Evolutionary conservation across 164 flowering plant genomes (phyloP), one percentile per base, ranked within the genome.

Genomic region (Hamamelis virginiana): DNA sequence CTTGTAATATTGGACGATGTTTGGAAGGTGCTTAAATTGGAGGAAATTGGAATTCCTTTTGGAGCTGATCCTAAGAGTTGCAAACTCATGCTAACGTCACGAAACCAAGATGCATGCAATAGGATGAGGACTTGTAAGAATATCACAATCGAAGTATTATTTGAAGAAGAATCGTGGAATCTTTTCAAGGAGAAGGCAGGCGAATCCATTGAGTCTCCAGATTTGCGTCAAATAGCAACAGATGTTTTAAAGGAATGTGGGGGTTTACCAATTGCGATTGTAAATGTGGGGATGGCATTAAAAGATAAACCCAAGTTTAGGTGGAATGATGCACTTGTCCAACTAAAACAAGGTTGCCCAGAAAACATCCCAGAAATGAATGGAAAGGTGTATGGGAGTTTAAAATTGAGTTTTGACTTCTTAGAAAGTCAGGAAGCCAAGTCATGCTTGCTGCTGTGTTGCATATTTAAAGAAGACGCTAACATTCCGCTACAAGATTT

Each of bases 1-100:
- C 57, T 68, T 3, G 9, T 68, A 19, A 68, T 68, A 18, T 59
- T 68, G 27, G 71, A 68, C 59, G 64, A 68, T 59, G 64, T 59
- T 59, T 68, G 59, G 64, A 1, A 1, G 9, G 5, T 8, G 41
- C 41, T 57, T 18, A 26, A 68, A 1, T 27, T 68, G 26, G 25
- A 18, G 4, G 21, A 15, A 5, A 11, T 68, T 4, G 71, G 71
- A 1, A 58, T 68, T 59, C 71, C 71, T 26, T 59, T 4, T 27
- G 64, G 64, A 11, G 45, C 23, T 43, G 27, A 23, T 16, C 56
- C 27, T 13, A 56, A 23, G 13, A 52, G 69, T 4, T 58, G 56
- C n/a, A 68, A 68, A 18, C 27, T 68, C 45, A 10, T 68, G 22
- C 25, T 68, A 3, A 59, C 71, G 1, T 25, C 64, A 5, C 41